Evolutionary conservation across 2,329 filamentous ascomycete genomes (phyloP), one percentile per base, ranked within the genome.

Genomic region (Akanthomyces muscarius): DNA sequence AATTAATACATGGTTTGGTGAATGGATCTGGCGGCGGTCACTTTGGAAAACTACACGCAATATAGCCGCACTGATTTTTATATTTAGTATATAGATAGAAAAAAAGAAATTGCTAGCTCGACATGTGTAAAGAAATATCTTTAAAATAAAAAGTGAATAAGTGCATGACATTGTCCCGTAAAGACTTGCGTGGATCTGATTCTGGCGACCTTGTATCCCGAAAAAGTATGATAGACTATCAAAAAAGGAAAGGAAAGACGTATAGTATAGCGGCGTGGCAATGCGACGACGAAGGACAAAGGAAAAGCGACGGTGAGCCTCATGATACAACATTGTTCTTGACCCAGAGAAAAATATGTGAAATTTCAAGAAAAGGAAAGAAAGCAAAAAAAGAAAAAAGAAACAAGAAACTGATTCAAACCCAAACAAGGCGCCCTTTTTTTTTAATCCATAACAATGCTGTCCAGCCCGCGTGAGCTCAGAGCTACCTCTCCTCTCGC

Each of bases 351-450:
- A 33, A 47, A 11, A n/a, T 21, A 50, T 21, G 21, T 33, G 21
- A 44, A 4, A 7, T 8, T 10, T 33, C 14, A 23, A 23, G 13
- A 25, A 51, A 4, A 30, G 14, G 3, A 51, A 10, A 51, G 25
- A 51, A 28, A 5, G 4, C 25, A 28, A 51, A 50, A 50, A 50
- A 50, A 30, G 21, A 28, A 28, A 41, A 18, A 14, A 58, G 33
- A 38, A 58, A 42, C 30, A 50, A 10, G 5, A 52, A 60, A 42
- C 48, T 52, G 1, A 30, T 36, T 52, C 36, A 7, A 44, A 36
- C 57, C 55, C 38, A 51, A 44, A 41, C n/a, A 52, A 60, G 47
- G 47, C 47, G 57, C 57, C 41, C 42, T 44, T 60, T 60, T 57
- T 57, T 60, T 14, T 60, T 60, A 52, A 28, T 10, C 57, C 45